Base-by-base conservation (phyloP, 73 alveolate genomes). In the Paramecium sexaurelia region DNA sequence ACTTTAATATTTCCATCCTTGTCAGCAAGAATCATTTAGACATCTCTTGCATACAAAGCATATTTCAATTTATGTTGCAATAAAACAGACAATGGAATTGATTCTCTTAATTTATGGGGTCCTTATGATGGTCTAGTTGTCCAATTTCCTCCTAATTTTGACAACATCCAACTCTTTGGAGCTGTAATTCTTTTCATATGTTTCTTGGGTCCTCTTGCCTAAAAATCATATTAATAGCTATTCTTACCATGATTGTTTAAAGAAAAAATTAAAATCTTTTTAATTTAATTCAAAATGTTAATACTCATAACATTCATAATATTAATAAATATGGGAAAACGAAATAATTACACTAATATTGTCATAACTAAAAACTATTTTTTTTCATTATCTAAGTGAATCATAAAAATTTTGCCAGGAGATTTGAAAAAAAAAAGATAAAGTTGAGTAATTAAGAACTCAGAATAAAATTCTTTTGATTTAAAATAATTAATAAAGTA, bases 151-250 rank as follows among this genome's bases (percentile, higher is more conserved):
- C 97, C 95, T 91, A 97, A 95, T 96, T 98, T 98, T 93, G 93
- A 93, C 55, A 98, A 97, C 99, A 98, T 97, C 99, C 99, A 98
- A 94, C 97, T 98, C 87, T 95, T 91, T 66, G 99, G 99, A 91
- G 99, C 99, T 86, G 95, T 94, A 92, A 98, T 94, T 96, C 99
- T 96, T 97, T 98, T 98, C 96, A 97, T 85, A 95, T 98, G 99
- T 96, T 98, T 98, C 97, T 96, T 97, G 86, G 98, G 98, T 36
- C 99, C 99, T 92, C 99, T 94, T 85, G 98, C 99, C 99, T 88
- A 78, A 24, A 40, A 8, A 40, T 43, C 15, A 41, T 41, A 78
- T 13, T 33, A 33, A 78, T 41, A 32, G 17, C 26, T 39, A 22
- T 37, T 39, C 26, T 41, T 78, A 78, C 90, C 90, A 78, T 78